Evolutionary conservation across 2,329 filamentous ascomycete species (phyloP), one percentile per base, ranked within the genome.

Genomic region (Spiromastix sp.): DNA sequence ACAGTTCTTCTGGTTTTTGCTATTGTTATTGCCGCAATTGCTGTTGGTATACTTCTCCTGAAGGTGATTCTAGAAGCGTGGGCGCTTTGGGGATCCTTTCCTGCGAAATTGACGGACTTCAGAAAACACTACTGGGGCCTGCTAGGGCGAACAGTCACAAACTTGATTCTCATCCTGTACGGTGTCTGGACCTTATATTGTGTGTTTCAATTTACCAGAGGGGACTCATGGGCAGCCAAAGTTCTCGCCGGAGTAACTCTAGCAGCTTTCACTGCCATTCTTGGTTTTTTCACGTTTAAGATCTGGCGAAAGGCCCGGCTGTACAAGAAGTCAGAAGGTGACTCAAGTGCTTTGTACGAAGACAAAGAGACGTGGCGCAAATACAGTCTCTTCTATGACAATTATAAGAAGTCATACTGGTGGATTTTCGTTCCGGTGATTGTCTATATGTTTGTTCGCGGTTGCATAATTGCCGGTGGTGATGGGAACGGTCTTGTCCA

Each of bases 371-470:
- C 81, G 26, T 95, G 91, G 87, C 72, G 85, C 57, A 93, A 91
- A 66, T 98, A 98, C 71, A 91, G 84, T 51, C 71, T 95, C 42
- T 96, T 98, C 65, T 98, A 98, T 67, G 91, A 96, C 52, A 81
- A 80, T 48, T 96, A 94, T 70, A 86, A 85, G 66, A 85, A 83
- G 60, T 77, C 79, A 48, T 94, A 89, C 67, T 98, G 91, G 91
- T 96, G 89, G 89, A 63, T 95, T 16, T 96, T 98, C 55, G 72
- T 96, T 10, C 91, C 91, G 0, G 69, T 74, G 42, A 94, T 96
- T 51, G 42, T 86, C 44, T 96, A 96, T 68, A 82, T 87, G 68
- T 86, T 95, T 53, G 79, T 77, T 54, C 91, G 91, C 64, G 87
- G 89, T 36, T 81, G 78, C 42, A 77, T 89, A 39, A 79, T 96